A percentile compares a stretch with the other conserved stretches of the same genome.
Evolutionary conservation across 352 stramenopile species (phyloP).

Genomic region (Phytophthora syringae): DNA sequence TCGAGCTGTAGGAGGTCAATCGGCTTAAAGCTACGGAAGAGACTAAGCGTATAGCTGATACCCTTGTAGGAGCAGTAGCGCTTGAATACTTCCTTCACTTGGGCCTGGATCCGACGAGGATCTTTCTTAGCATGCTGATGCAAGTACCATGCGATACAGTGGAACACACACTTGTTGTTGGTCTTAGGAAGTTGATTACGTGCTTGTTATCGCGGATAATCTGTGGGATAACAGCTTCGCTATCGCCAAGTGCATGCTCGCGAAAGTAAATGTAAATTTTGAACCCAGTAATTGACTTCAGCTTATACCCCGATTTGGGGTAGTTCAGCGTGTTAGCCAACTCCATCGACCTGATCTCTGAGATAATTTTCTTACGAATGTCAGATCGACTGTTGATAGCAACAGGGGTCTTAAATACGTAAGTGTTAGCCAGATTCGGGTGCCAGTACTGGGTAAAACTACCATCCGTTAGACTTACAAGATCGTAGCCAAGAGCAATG

Average conservation of each 20-base stretch:
- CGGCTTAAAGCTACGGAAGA: background rate
- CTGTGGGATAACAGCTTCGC: constrained; percentile 1
- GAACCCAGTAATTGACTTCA: constrained; percentile 1
- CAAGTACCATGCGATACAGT: too few species aligned
- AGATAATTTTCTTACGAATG: constrained; percentile 8
- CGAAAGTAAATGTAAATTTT: constrained; percentile 6
- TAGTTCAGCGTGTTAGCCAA: background rate
- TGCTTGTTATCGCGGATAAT: constrained; percentile 6
- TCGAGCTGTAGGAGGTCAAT: too few species aligned
- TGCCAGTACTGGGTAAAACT: background rate
- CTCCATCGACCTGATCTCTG: background rate
- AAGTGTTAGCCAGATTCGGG: constrained; percentile 12
- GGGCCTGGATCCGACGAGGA: background rate
- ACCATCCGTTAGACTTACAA: constrained; percentile 4
- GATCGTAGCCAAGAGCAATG: constrained; percentile 16
- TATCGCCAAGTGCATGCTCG: constrained; percentile 1
- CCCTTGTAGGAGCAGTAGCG: background rate
- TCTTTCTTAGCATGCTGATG: too few species aligned
- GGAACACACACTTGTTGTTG: too few species aligned
- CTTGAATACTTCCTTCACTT: background rate
- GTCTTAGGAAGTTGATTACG: too few species aligned
- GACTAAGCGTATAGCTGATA: background rate
- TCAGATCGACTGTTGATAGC: constrained; percentile 10
- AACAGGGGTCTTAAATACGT: constrained; percentile 10
- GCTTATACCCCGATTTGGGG: background rate